Base-by-base conservation (phyloP, 306 rosid genomes). In the Begonia masoniana region DNA sequence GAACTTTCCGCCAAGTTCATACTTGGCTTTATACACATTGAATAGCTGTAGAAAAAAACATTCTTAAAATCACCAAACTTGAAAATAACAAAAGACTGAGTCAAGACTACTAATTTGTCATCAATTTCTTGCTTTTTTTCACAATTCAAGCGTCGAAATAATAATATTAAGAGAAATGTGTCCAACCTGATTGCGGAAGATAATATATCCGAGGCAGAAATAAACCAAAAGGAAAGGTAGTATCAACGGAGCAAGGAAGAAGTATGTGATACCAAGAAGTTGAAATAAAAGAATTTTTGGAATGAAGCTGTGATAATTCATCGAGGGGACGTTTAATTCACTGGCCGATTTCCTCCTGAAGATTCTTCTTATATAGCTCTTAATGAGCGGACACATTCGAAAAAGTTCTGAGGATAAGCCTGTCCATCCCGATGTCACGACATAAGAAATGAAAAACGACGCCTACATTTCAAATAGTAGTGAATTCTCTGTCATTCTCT, bases 391-490 rank as follows among this genome's bases (percentile, higher is more conserved):
- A 36, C 10, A 63, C 68, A 70, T 59, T 47, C 64, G 94, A 55
- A 74, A 69, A 60, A 87, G 86, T 62, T 80, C 89, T 41, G 88
- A 80, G 35, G 94, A 69, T 35, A 80, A 55, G 23, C 72, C 23
- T 21, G 96, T 80, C 89, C 96, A 87, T 54, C 76, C 77, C 13
- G 81, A 71, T 14, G 77, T 74, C 67, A 74, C 76, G 43, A 67
- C 68, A 70, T 80, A 87, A 51, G 94, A 71, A 58, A 87, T 82
- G 81, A 87, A 87, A 73, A 87, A 87, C 13, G 94, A 75, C 13
- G 89, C 96, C 96, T 50, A 4, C 49, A 45, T 10, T n/a, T n/a
- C 49, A n/a, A 0, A 45, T 10, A 45, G 6, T 11, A 31, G 8
- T 5, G 8, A 31, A 31, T 31, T 31, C 39, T 31, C 9, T 2